Conservation (phyloP, 371 early-diverging fungal genomes). For the Rhizopus arrhizus region DNA sequence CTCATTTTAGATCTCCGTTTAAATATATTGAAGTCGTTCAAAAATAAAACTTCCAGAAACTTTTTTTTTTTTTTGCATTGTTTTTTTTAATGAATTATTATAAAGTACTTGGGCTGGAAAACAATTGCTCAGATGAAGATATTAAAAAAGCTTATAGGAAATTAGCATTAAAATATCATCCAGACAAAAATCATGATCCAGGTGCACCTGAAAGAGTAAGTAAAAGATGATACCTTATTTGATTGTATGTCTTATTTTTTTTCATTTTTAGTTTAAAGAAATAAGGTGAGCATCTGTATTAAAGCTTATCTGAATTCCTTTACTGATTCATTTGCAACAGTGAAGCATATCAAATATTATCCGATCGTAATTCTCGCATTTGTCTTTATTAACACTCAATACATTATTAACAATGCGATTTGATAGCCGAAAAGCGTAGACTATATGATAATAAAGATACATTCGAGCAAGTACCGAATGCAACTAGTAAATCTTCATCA, state of each 20-base stretch:
- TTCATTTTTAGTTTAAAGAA: slow-evolving; percentile 18
- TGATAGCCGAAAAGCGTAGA: slow-evolving; percentile 21
- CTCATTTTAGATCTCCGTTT: too few species aligned
- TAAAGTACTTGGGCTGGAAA: slow-evolving; percentile 83
- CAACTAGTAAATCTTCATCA: neutral
- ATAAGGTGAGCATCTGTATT: slow-evolving; percentile 12
- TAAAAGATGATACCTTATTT: slow-evolving; percentile 45
- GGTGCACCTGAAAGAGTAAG: slow-evolving; percentile 30
- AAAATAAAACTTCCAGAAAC: neutral
- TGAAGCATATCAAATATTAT: slow-evolving; percentile 27
- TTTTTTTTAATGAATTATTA: slow-evolving; percentile 76
- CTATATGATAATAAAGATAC: slow-evolving; percentile 11
- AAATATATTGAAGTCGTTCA: too few species aligned
- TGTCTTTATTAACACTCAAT: too few species aligned
- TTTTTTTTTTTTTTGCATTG: neutral
- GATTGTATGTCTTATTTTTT: slow-evolving; percentile 64
- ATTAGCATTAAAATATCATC: slow-evolving; percentile 80
- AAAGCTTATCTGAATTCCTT: neutral
- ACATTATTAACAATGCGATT: neutral
- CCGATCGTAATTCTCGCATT: slow-evolving; percentile 17
- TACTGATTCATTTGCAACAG: neutral
- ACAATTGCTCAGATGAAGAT: slow-evolving; percentile 76
- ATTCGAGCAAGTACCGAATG: neutral
- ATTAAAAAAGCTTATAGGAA: slow-evolving; percentile 94
- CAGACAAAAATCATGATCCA: slow-evolving; percentile 69